Conservation (phyloP, 1,284 basidiomycete species). For the Entoloma clypeatum region DNA sequence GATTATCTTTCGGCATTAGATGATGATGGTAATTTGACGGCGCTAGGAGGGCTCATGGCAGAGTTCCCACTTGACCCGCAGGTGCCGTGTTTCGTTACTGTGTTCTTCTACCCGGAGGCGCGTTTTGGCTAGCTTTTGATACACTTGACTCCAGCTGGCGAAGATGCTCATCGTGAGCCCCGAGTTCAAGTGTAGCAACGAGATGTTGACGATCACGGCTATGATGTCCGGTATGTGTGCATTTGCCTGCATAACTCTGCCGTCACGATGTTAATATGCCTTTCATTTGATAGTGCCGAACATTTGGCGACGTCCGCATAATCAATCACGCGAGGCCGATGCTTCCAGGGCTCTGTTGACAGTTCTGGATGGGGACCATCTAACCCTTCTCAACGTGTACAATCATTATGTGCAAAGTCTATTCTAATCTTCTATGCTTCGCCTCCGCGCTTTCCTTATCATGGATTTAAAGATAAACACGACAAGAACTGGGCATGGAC, state of each 20-base stretch:
- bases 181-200: conserved; percentile 94
- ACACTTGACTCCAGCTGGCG: conserved; percentile 66
- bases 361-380: conserved; percentile 92
- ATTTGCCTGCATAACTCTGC: conserved; percentile 3
- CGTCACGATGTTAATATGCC: conserved; percentile 1
- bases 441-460: not conserved
- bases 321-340: conserved; percentile 85
- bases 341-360: conserved; percentile 85
- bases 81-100: conserved; percentile 42
- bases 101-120: conserved; percentile 6
- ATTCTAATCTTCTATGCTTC: conserved; percentile 25
- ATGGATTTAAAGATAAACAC: conserved; percentile 46
- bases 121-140: not conserved
- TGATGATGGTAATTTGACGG: conserved; percentile 91
- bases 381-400: conserved; percentile 93
- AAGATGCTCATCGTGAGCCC: conserved; percentile 94
- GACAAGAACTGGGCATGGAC: conserved; percentile 91
- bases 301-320: conserved; percentile 88
- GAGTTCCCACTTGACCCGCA: conserved; percentile 99
- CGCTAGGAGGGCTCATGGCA: conserved; percentile 89
- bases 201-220: conserved; percentile 90
- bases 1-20: conserved; percentile 92
- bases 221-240: conserved; percentile 86
- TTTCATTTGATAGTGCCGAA: conserved; percentile 75
- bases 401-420: conserved; percentile 86